Base-by-base conservation (phyloP, 257 asterid genomes). In the Echium plantagineum region DNA sequence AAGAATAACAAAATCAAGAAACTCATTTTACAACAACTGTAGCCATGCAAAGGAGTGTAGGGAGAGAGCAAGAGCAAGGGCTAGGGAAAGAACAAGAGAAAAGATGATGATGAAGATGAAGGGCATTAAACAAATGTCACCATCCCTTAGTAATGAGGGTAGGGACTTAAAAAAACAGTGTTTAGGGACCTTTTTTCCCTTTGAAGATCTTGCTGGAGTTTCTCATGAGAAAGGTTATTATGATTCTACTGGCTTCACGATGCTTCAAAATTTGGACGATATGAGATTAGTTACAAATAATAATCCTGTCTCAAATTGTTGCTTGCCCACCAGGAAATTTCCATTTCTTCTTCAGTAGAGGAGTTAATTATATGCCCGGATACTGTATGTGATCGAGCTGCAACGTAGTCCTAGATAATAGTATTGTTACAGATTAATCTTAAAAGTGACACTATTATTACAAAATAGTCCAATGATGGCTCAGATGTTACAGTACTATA, bases 31-130 rank as follows among this genome's bases (percentile, higher is more conserved):
- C 6, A 75, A 21, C 6, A 75, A 61, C 22, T 61, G 68, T 10
- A 57, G 51, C n/a, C 7, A 18, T 26, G 24, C 16, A n/a, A 76
- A 67, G 68, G 84, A 65, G 62, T 77, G 80, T 24, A 75, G 81
- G 64, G 94, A 76, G 21, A 76, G 60, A 72, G 85, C 90, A 52
- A 79, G 87, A 60, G 87, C 69, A 13, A 72, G 83, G 69, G 84
- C 87, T 15, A 77, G 80, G 66, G 64, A 71, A 7, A 62, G 90
- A 24, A 78, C 90, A 7, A 70, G 71, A 52, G 85, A 79, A 74
- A 85, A 75, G 21, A 24, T 1, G 26, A 24, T 1, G 26, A 71
- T 77, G 82, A 69, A 75, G 78, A 63, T 62, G 58, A 80, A 72
- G 62, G 72, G 71, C 79, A 79, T 78, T 30, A 21, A 55, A 20